Conservation (phyloP, 1,284 basidiomycete species). For the Mixia osmundae region DNA sequence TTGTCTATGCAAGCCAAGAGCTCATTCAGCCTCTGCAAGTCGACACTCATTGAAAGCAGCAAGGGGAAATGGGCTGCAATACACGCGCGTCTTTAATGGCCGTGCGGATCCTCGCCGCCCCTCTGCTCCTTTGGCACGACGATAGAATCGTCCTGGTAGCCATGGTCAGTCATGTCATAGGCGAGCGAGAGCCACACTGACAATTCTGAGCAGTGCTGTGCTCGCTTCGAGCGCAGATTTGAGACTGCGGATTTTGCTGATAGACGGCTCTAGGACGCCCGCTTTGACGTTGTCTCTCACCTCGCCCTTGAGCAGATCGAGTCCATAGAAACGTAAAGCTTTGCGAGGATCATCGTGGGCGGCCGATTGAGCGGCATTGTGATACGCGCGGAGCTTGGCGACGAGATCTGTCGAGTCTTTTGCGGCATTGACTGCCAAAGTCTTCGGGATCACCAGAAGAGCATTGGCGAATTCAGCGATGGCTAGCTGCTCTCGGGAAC, state of each 20-base stretch:
- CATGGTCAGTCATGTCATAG: constrained; percentile 12
- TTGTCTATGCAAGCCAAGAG: no score
- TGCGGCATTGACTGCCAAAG: constrained; percentile 88
- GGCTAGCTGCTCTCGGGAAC: constrained; percentile 90
- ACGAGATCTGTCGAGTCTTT: constrained; percentile 97
- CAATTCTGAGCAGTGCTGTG: constrained; percentile 80
- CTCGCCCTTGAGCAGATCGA: constrained; percentile 82
- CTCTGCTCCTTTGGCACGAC: background rate
- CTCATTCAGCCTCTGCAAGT: no score
- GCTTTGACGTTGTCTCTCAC: constrained; percentile 85
- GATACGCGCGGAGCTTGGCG: constrained; percentile 87
- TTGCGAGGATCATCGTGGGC: constrained; percentile 86
- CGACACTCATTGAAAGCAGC: no score
- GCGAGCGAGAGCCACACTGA: constrained; percentile 40
- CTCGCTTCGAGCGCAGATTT: constrained; percentile 95
- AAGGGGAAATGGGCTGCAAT: no score
- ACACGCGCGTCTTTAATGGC: no score
- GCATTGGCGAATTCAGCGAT: constrained; percentile 95
- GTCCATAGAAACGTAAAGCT: constrained; percentile 73
- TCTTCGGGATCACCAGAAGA: constrained; percentile 85
- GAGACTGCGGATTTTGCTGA: constrained; percentile 88
- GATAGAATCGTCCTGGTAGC: background rate
- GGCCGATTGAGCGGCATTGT: constrained; percentile 77
- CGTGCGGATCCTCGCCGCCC: background rate
- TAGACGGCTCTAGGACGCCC: constrained; percentile 84